These are phyloP conservation scores for Niveomyces coronatus DNA, from an alignment of 2,329 filamentous ascomycete genomes.

Conservation along the genomic window DNA sequence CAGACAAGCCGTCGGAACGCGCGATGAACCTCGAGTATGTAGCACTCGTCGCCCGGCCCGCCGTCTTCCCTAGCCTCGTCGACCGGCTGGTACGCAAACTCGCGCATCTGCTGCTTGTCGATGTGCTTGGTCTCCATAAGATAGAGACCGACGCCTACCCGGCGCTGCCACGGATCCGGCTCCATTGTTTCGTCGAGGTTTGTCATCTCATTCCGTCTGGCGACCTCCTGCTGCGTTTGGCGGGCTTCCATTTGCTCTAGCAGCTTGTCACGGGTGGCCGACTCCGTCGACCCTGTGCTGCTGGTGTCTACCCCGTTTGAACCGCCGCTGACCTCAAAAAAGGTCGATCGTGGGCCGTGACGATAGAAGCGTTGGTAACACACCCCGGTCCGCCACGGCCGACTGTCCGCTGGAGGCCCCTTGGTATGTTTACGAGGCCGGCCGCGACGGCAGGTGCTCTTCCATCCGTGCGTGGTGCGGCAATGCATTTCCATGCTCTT, in stretches of 20 bases:
- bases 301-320: neutral
- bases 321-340: neutral
- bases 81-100: neutral
- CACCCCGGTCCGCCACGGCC: neutral
- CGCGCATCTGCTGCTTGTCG: neutral
- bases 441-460: neutral
- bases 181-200: neutral
- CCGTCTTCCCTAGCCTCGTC: neutral
- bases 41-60: neutral
- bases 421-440: neutral
- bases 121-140: neutral
- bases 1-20: neutral
- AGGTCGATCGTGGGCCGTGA: neutral
- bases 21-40: neutral
- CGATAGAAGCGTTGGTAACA: neutral
- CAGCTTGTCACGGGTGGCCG: neutral
- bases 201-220: neutral
- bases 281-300: neutral
- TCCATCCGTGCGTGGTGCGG: neutral
- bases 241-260: neutral
- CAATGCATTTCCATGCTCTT: neutral
- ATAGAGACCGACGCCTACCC: neutral
- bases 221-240: neutral
- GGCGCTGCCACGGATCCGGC: neutral
- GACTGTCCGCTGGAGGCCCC: neutral